Base-by-base conservation (phyloP, 1,139 yeast species). In the Torulaspora globosa region DNA sequence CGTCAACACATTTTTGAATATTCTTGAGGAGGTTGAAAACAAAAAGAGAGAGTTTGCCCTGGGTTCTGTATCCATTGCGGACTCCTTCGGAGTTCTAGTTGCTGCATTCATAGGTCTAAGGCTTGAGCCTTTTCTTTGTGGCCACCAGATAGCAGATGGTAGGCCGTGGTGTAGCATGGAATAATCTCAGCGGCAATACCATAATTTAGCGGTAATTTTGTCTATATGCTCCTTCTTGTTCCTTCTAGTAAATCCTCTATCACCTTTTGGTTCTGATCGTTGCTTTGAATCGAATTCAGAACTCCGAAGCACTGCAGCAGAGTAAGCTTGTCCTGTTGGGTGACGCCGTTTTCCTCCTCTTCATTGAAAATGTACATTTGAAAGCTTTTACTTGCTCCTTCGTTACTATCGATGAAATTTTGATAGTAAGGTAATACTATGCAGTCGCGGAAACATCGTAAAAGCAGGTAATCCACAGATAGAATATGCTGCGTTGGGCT, bases 11-110 rank as follows among this genome's bases (percentile, higher is more conserved):
- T 92, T 87, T 59, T 72, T 84, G 71, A 72, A 80, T 12, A 92
- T 89, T 0, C 75, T 85, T 39, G 95, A 88, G 52, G 73, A 78
- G 1, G 74, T 80, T 0, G 69, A 78, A 0, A 62, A 69, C 12
- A 56, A 68, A 0, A 78, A 80, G 48, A 72, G 96, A 44, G 97
- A 92, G 61, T 89, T 90, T 62, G 82, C 94, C 5, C 77, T 92
- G 78, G 97, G 97, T 1, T 79, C 95, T n/a, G 96, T 89, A 0
- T 89, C 96, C 0, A 79, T 90, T 49, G 87, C 96, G 52, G 97
- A 92, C 63, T 84, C 95, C 11, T 79, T 85, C 18, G 97, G 97
- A 0, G 80, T 90, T 26, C 85, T 88, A 3, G 37, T 84, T 1
- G 95, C 97, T 1, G 97, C 96, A 0, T 60, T 80, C 11, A 63